Conservation (phyloP, 306 rosid species). For the Acacia crassicarpa region DNA sequence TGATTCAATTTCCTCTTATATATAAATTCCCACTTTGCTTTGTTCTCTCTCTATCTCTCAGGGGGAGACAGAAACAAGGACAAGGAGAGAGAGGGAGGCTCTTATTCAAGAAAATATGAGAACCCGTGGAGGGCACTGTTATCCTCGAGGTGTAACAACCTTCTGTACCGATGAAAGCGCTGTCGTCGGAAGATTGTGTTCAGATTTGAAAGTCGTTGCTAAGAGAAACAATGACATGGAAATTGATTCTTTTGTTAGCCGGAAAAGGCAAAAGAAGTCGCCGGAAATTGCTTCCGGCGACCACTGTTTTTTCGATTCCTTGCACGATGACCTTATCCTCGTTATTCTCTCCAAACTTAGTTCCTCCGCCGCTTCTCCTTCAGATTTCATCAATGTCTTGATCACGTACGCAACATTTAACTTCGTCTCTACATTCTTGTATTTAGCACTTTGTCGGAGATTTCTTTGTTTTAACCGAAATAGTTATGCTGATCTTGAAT, state of each 20-base stretch:
- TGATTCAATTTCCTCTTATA: slow-evolving; percentile 13
- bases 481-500: not conserved
- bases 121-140: slow-evolving; percentile 61
- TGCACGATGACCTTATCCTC: slow-evolving; percentile 80
- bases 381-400: slow-evolving; percentile 66
- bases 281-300: slow-evolving; percentile 13
- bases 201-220: not conserved
- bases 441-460: not conserved
- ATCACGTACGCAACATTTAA: slow-evolving; percentile 53
- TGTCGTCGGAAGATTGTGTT: not conserved
- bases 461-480: not conserved
- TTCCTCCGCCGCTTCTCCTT: slow-evolving; percentile 56
- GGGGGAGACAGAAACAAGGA: not conserved
- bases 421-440: not conserved
- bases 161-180: slow-evolving; percentile 22
- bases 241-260: slow-evolving; percentile 21
- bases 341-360: slow-evolving; percentile 65
- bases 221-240: slow-evolving; percentile 37
- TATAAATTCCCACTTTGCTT: slow-evolving; percentile 29
- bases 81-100: not conserved
- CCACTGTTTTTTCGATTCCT: slow-evolving; percentile 53
- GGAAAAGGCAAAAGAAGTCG: slow-evolving; percentile 45
- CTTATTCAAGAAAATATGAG: slow-evolving; percentile 41
- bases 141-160: slow-evolving; percentile 32
- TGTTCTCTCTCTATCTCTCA: slow-evolving; percentile 21